Base-by-base conservation (phyloP, 306 rosid species). In the Corylus avellana region DNA sequence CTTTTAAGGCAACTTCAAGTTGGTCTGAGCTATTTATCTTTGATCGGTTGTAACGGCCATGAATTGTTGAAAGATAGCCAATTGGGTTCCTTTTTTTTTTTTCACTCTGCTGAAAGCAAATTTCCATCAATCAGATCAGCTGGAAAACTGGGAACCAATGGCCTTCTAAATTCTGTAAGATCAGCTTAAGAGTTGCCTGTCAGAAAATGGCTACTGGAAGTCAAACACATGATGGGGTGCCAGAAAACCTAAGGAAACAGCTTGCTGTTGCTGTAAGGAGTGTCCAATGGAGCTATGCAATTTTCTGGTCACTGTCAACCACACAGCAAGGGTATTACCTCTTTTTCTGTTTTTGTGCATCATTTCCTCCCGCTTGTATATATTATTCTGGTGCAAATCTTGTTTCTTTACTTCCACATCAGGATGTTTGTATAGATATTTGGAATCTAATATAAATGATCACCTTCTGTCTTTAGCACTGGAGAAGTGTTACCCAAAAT, bases 281-380 rank as follows among this genome's bases (percentile, higher is more conserved):
- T 50, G 84, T 93, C 25, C 94, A 90, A 5, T 93, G 98, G 98
- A 93, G 95, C 84, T 93, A 91, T 84, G 97, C 93, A 13, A 86
- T 93, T 78, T 90, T 93, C 91, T 93, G 98, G 98, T 86, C 93
- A 13, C 75, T 85, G 72, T 93, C 95, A 72, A 72, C 92, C 14
- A 80, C 76, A 76, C 86, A 90, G 78, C 79, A 88, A 85, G 90
- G 97, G 98, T 93, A 86, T 27, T 59, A 12, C 13, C 4, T 69
- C 54, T 82, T 69, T 35, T 39, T 48, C 22, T 67, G 29, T 72
- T 12, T 32, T 2, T 13, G 35, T 42, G 13, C 25, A 67, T 66
- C 11, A 12, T 54, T 56, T 4, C 46, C 48, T 54, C 62, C 61
- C 37, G 67, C n/a, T 58, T 4, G 73, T 16, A 4, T 35, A 73